Percentiles rank a stretch among this genome's conserved stretches.
phyloP scores from a whole-genome alignment of 768 basidiomycete genomes.

The Leucocoprinus sp. region DNA sequence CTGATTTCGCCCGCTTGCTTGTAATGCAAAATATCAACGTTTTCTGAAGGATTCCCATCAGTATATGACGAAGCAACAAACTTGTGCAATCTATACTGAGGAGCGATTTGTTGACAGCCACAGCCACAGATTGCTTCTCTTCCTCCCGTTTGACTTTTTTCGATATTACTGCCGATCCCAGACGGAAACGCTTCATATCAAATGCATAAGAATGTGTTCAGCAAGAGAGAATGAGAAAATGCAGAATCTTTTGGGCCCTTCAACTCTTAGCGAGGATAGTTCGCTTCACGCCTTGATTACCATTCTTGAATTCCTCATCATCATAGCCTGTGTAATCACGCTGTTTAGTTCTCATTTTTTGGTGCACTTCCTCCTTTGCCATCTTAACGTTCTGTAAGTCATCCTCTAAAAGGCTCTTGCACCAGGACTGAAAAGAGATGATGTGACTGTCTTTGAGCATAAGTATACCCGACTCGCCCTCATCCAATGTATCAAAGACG shows the following conservation, averaged over 20 bases:
- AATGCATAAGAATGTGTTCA: background rate
- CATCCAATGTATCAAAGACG: constrained; percentile 85
- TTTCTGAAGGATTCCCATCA: constrained; percentile 48
- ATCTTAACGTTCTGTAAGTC: constrained; percentile 94
- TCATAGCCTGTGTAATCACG: constrained; percentile 93
- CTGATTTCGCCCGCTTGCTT: constrained; percentile 85
- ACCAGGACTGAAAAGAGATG: constrained; percentile 28
- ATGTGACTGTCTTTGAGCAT: constrained; percentile 95
- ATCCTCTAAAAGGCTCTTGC: constrained; percentile 61
- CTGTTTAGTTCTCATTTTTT: constrained; percentile 85
- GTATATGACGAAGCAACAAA: constrained; percentile 31
- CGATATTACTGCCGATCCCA: constrained; percentile 55
- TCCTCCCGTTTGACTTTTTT: constrained; percentile 32
- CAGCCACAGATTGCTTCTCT: constrained; percentile 43
- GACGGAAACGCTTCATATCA: constrained; percentile 65
- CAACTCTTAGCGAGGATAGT: constrained; percentile 81
- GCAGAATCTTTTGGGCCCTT: constrained; percentile 68
- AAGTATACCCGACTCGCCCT: constrained; percentile 92
- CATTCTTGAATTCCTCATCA: constrained; percentile 84
- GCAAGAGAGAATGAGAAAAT: constrained; percentile 14
- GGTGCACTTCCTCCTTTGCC: constrained; percentile 76
- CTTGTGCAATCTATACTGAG: constrained; percentile 87
- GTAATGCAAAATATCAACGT: constrained; percentile 80
- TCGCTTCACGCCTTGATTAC: constrained; percentile 70
- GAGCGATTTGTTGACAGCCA: constrained; percentile 70